Evolutionary conservation across 345 rosid species (phyloP).

Genomic region (Corchorus olitorius): DNA sequence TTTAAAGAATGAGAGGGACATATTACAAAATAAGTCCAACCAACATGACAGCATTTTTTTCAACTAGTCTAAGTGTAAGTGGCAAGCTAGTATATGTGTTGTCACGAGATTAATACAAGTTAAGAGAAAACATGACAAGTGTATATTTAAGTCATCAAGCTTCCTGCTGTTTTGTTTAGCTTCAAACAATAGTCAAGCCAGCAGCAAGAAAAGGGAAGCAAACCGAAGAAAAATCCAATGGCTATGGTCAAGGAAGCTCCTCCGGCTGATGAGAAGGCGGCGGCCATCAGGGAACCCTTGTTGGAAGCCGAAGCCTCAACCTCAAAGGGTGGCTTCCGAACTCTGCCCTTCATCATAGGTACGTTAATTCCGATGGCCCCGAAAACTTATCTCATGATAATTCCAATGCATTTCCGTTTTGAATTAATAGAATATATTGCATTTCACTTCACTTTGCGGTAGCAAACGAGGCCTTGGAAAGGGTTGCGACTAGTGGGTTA

Average conservation of each 20-base stretch:
- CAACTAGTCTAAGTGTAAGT: too few species aligned
- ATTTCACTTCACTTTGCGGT: constrained; percentile 1
- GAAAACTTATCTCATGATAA: too few species aligned
- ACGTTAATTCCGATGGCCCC: not conserved
- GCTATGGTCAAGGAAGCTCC: not conserved
- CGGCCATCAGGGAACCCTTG: constrained; percentile 34
- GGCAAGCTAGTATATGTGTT: too few species aligned
- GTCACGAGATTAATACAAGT: too few species aligned
- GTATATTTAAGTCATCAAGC: too few species aligned
- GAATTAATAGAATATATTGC: not conserved
- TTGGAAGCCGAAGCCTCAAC: constrained; percentile 9
- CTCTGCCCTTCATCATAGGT: constrained; percentile 71
- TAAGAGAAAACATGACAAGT: too few species aligned
- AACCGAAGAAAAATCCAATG: constrained; percentile 4
- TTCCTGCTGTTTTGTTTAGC: too few species aligned
- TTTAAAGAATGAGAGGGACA: not conserved
- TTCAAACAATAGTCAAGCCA: too few species aligned
- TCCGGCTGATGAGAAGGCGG: constrained; percentile 10
- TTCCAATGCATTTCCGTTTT: not conserved
- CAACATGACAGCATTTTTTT: too few species aligned
- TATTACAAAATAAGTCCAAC: not conserved
- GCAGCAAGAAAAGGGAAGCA: not conserved
- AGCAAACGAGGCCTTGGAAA: constrained; percentile 73
- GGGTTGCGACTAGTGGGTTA: constrained; percentile 53
- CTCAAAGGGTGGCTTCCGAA: constrained; percentile 46